Base-by-base conservation (phyloP, 306 rosid genomes). In the Gastrolobium bilobum region DNA sequence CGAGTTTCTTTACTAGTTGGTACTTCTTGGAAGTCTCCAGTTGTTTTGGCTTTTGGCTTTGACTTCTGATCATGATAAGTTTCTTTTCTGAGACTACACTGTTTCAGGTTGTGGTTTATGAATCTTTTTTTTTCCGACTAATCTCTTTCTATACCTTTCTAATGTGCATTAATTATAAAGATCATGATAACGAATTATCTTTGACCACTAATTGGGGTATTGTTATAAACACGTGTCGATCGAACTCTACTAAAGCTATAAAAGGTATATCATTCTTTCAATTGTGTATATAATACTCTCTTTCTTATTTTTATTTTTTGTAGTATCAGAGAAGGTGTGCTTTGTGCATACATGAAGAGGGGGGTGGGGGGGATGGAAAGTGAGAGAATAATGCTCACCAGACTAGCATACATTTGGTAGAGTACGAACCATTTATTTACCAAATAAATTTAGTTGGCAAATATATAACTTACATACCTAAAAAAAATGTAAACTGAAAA, bases 151-250 rank as follows among this genome's bases (percentile, higher is more conserved):
- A 58, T 31, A 13, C 47, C 34, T 44, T 76, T 63, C 20, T 60
- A 29, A 34, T 50, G 58, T 68, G 38, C 58, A 71, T 78, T n/a
- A 76, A 68, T 35, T 46, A 57, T 47, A 65, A 71, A 81, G 43
- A 65, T 77, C 29, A 13, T 62, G 78, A 77, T 71, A 69, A 59
- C 42, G 54, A 79, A 79, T 71, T 59, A 79, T 34, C 77, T 68
- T 83, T 86, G 87, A 87, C 88, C 89, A 87, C 89, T 84, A 81
- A 79, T 72, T 34, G 77, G 40, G 87, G 86, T 73, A n/a, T 8
- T 42, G 38, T 81, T 68, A 38, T 29, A 1, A 61, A 85, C 92
- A 87, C 87, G 87, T 91, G 89, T 87, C 75, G n/a, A n/a, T n/a
- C n/a, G n/a, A n/a, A n/a, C 31, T 59, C 66, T 51, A n/a, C 53